Base-by-base conservation (phyloP, 2,329 filamentous ascomycete genomes). In the Madurella fahalii region DNA sequence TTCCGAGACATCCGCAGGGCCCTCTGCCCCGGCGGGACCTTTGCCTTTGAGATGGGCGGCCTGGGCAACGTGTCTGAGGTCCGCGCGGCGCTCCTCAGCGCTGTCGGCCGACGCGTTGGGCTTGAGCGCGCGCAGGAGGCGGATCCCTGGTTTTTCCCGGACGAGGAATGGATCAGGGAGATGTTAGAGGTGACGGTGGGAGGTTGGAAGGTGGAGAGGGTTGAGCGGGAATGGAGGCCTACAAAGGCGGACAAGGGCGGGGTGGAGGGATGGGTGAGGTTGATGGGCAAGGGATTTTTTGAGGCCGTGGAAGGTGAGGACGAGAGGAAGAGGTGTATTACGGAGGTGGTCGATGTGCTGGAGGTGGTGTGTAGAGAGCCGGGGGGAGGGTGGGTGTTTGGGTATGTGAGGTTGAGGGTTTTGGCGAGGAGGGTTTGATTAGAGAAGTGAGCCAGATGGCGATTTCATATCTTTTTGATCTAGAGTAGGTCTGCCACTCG, bases 131-230 rank as follows among this genome's bases (percentile, higher is more conserved):
- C 80, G 0, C 58, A 72, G 17, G 75, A 74, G 13, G 74, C 72
- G 0, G 78, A 79, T 57, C 86, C 86, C 4, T 90, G 86, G 86
- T 89, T 87, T 68, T 90, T 89, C 67, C 84, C 86, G 0, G 83
- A 85, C 58, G 82, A 84, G 63, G 66, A 60, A 0, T 86, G 83
- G 83, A 77, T 82, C 67, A 68, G 61, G 32, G 58, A 67, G 39
- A 65, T 72, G 40, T 63, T 75, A 56, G 71, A 78, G 57, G 65
- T 72, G 18, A 68, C 71, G 47, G 74, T 74, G 1, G 75, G 74
- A 16, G 77, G 76, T 20, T 79, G 75, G 69, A 64, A 67, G 53
- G 69, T 84, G 3, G 77, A 82, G 62, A 72, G 67, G 60, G 68
- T 78, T 0, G 85, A 90, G 72, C 67, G 76, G 17, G 84, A 87